Evolutionary conservation across 2,329 filamentous ascomycete species (phyloP).

Genomic region (Calonectria multiphialidica): DNA sequence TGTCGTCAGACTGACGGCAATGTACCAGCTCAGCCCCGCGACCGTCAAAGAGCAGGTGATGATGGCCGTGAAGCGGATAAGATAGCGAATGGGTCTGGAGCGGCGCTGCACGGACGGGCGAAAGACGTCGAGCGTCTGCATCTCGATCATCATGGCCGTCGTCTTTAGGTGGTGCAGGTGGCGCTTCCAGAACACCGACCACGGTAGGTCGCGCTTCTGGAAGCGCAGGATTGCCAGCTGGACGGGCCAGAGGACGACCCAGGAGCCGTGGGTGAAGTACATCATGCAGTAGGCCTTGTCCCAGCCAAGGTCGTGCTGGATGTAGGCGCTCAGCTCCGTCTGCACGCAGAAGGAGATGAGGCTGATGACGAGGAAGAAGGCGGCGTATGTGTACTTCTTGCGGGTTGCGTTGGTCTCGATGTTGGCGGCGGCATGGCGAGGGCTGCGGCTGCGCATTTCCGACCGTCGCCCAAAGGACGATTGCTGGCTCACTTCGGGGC

Average conservation of each 20-base stretch:
- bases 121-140: slow-evolving; percentile 77
- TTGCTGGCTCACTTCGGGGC: slow-evolving; percentile 41
- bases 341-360: slow-evolving; percentile 92
- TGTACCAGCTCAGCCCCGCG: slow-evolving; percentile 94
- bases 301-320: slow-evolving; percentile 93
- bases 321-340: slow-evolving; percentile 95
- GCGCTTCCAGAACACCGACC: slow-evolving; percentile 85
- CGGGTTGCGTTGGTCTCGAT: slow-evolving; percentile 63
- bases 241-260: slow-evolving; percentile 88
- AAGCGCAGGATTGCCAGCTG: slow-evolving; percentile 85
- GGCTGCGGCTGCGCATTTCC: slow-evolving; percentile 83
- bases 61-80: slow-evolving; percentile 82
- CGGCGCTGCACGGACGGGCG: slow-evolving; percentile 51
- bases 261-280: slow-evolving; percentile 96
- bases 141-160: slow-evolving; percentile 85
- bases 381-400: slow-evolving; percentile 89
- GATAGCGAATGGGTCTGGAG: slow-evolving; percentile 70
- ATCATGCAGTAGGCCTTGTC: slow-evolving; percentile 99
- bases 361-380: slow-evolving; percentile 84
- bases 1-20: slow-evolving; percentile 93
- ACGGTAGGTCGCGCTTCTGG: slow-evolving; percentile 83
- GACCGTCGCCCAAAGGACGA: slow-evolving; percentile 60
- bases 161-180: slow-evolving; percentile 64
- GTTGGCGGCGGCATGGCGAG: slow-evolving; percentile 58
- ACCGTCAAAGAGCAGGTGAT: slow-evolving; percentile 90